Evolutionary conservation across 768 basidiomycete species (phyloP).

Genomic region (Xerocomus spinulosus): DNA sequence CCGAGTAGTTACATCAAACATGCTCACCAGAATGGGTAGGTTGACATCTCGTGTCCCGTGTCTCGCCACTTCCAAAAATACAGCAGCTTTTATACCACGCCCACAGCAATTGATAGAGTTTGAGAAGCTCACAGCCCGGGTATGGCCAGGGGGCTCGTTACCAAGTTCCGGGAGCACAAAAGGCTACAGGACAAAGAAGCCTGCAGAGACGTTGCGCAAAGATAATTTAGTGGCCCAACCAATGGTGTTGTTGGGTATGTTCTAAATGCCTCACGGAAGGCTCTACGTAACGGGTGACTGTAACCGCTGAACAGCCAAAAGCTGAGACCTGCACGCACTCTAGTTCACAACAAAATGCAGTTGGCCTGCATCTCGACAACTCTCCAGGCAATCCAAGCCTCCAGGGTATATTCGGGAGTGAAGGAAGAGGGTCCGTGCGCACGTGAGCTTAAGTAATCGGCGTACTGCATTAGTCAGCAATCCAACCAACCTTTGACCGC

Average conservation of each 20-base stretch:
- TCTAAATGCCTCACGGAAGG: constrained; percentile 4
- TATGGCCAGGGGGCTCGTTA: not conserved
- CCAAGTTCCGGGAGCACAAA: constrained; percentile 8
- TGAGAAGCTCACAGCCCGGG: constrained; percentile 2
- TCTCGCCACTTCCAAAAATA: constrained; percentile 1
- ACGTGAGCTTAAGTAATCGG: constrained; percentile 19
- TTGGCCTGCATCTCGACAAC: constrained; percentile 3
- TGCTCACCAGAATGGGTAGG: constrained; percentile 32
- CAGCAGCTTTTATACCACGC: constrained; percentile 17
- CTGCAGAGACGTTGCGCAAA: not conserved
- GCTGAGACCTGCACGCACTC: constrained; percentile 1
- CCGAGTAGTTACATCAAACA: not conserved
- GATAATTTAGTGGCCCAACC: constrained; percentile 1
- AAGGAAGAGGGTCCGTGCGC: constrained; percentile 27
- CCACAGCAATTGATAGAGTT: not conserved
- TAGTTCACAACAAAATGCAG: constrained; percentile 3
- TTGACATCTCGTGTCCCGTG: constrained; percentile 19
- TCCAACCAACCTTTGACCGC: constrained; percentile 6
- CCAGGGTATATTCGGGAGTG: not conserved
- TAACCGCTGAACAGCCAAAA: not conserved
- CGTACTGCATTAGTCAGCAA: constrained; percentile 23
- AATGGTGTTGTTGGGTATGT: not conserved
- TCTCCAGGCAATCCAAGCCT: not conserved
- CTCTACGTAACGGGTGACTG: constrained; percentile 12
- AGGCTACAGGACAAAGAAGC: constrained; percentile 15